Base-by-base conservation (phyloP, 2,329 filamentous ascomycete species). In the Aspergillus sp. region DNA sequence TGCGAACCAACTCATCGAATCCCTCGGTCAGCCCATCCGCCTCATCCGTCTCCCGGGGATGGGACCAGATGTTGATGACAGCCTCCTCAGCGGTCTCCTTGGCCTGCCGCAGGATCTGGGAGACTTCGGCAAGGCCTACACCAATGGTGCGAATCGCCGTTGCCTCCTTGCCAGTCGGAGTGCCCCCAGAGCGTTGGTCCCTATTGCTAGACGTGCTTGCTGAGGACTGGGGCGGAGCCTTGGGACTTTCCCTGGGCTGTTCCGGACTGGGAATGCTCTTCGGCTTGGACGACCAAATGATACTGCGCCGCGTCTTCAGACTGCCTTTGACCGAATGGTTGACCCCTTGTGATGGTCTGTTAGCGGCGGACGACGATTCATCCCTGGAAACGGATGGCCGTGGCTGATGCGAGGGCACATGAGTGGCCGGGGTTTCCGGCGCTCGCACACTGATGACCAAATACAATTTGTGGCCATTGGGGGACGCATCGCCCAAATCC, bases 401-500 rank as follows among this genome's bases (percentile, higher is more conserved):
- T 35, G 64, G 50, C 27, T 56, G 57, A 7, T 59, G 50, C 4
- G 52, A 54, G 7, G 51, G 47, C 10, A 50, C 50, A 8, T 52
- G 44, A 10, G 58, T 51, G 28, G 65, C 65, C 12, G 65, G 59
- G 12, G 69, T 68, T 59, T 81, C 79, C 42, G 75, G 74, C 3
- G 82, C 78, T 42, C 88, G 77, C 5, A 96, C 79, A 57, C 86
- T 88, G 53, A 93, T 85, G 3, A 96, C 82, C 1, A 98, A 75
- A 62, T 86, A 96, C 19, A 97, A 70, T 44, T 88, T 85, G 3
- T 80, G 80, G 42, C 85, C 85, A 6, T 80, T 76, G 10, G 61
- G 71, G n/a, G 75, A 71, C 7, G 73, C 75, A 55, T 82, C 77
- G n/a, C 79, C 79, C 47, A 84, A 73, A 58, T 96, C 90, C 42